These are phyloP conservation scores for Pseudonitzschia pungens DNA, from an alignment of 108 stramenopile species.

Conservation along the genomic window DNA sequence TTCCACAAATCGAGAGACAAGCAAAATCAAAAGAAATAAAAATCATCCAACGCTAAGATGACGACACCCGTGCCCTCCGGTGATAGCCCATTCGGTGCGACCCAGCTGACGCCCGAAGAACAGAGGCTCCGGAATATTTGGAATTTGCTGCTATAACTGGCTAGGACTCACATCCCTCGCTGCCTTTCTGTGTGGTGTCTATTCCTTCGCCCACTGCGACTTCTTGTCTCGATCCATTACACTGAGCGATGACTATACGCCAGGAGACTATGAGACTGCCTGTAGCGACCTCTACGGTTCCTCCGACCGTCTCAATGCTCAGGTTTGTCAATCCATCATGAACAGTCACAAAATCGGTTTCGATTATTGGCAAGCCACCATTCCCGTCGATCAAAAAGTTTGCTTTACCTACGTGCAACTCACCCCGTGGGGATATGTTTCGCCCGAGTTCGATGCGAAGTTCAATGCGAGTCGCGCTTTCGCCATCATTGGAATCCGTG, in stretches of 20 bases:
- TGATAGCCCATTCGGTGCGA: neutral
- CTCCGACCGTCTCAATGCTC: neutral
- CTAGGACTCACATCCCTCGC: neutral
- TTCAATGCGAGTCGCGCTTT: neutral
- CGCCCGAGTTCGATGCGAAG: neutral
- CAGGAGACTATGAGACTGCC: neutral
- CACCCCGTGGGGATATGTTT: conserved; percentile 1
- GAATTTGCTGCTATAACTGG: conserved; percentile 4
- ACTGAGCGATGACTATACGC: neutral
- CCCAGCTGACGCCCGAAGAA: neutral
- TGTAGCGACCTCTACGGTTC: neutral
- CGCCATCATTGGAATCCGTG: neutral
- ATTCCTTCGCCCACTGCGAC: neutral
- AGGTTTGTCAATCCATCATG: neutral
- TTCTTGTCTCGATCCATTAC: conserved; percentile 2
- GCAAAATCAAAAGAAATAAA: neutral
- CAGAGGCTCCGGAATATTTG: neutral
- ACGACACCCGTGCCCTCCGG: neutral
- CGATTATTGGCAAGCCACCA: neutral
- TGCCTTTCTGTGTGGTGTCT: conserved; percentile 9
- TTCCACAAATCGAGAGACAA: too few species aligned
- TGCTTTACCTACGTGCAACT: conserved; percentile 10
- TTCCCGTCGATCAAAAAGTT: conserved; percentile 2
- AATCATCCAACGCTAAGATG: neutral
- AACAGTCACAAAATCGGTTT: conserved; percentile 2